These are phyloP conservation scores for Albifimbria verrucaria DNA, from an alignment of 2,329 filamentous ascomycete species.

Conservation along the genomic window DNA sequence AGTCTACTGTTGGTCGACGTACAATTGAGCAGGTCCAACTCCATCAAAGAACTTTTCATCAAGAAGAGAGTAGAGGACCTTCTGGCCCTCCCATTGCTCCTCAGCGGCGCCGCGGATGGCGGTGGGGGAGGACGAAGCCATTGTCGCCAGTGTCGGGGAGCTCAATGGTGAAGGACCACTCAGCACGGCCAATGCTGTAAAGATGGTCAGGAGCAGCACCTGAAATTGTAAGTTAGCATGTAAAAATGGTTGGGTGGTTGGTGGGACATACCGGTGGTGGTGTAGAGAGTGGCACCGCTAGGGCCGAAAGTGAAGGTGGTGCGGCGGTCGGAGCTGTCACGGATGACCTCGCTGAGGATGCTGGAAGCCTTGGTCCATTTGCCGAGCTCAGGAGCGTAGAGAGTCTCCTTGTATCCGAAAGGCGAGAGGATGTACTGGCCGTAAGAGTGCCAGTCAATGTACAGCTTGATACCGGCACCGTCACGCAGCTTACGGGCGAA, in stretches of 20 bases:
- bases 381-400: slow-evolving; percentile 33
- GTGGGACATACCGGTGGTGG: slow-evolving; percentile 31
- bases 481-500: slow-evolving; percentile 26
- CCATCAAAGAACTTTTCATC: slow-evolving; percentile 33
- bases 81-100: slow-evolving; percentile 34
- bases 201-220: slow-evolving; percentile 24
- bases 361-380: slow-evolving; percentile 36
- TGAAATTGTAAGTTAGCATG: too few relatives aligned
- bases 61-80: slow-evolving; percentile 25
- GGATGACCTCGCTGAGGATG: slow-evolving; percentile 23
- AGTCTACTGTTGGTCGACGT: background rate
- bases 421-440: slow-evolving; percentile 41
- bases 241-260: too few relatives aligned
- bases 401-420: slow-evolving; percentile 42
- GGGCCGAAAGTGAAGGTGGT: slow-evolving; percentile 33
- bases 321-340: slow-evolving; percentile 21
- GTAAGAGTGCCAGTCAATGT: slow-evolving; percentile 48
- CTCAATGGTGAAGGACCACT: slow-evolving; percentile 38
- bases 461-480: slow-evolving; percentile 36
- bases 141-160: slow-evolving; percentile 28
- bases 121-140: slow-evolving; percentile 34
- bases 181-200: slow-evolving; percentile 19
- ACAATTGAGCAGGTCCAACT: slow-evolving; percentile 13
- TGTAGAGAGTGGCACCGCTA: slow-evolving; percentile 35
- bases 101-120: slow-evolving; percentile 32